phyloP scores from a whole-genome alignment of 2,329 filamentous ascomycete genomes.

The Colletotrichum noveboracense region DNA sequence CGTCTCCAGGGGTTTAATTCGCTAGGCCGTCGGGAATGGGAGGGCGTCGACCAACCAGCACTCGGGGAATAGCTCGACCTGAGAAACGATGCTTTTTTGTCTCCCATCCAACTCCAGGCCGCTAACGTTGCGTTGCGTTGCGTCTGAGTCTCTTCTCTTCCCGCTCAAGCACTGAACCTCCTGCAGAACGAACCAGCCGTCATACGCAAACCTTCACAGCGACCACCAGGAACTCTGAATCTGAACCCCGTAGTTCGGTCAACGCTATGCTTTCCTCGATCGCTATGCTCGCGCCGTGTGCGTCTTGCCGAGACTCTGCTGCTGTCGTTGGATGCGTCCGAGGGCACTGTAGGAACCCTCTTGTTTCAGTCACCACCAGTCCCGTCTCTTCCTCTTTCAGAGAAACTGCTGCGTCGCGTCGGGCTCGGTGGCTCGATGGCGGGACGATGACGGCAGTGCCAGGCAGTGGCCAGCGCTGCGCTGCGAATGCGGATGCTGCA shows the following conservation, averaged over 20 bases:
- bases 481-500: conserved; percentile 5
- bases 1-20: conserved; percentile 6
- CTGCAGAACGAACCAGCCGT: neutral
- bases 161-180: neutral
- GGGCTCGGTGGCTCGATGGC: neutral
- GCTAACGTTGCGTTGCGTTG: neutral
- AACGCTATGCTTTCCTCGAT: conserved; percentile 8
- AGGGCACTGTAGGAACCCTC: neutral
- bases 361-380: conserved; percentile 7
- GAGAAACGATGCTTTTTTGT: conserved; percentile 6
- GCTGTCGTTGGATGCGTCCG: conserved; percentile 7
- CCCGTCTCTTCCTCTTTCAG: neutral
- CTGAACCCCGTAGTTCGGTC: conserved; percentile 4
- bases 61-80: neutral
- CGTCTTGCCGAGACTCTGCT: conserved; percentile 4
- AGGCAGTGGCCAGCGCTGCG: conserved; percentile 5
- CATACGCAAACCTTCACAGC: neutral
- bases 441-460: neutral
- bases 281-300: neutral
- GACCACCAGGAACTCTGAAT: neutral
- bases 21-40: neutral
- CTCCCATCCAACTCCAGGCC: neutral
- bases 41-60: conserved; percentile 12
- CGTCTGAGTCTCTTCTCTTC: neutral
- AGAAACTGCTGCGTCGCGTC: neutral